Percentiles rank a stretch among this genome's conserved stretches.
phyloP scores from a whole-genome alignment of 2,329 filamentous ascomycete species.

The Arachnopeziza araneosa region DNA sequence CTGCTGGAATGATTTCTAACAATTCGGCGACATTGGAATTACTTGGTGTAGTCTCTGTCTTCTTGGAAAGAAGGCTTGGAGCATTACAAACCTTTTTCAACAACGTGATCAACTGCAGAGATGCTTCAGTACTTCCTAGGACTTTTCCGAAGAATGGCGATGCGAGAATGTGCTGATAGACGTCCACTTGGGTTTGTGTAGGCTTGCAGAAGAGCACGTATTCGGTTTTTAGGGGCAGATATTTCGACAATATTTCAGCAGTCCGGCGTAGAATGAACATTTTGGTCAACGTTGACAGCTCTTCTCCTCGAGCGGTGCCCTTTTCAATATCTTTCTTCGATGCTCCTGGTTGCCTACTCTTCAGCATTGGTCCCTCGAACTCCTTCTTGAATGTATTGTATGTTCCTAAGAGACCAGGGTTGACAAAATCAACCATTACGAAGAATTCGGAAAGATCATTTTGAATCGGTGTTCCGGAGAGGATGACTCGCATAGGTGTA shows the following conservation, averaged over 20 bases:
- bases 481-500: slow-evolving; percentile 42
- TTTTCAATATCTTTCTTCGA: slow-evolving; percentile 68
- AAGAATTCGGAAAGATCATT: slow-evolving; percentile 94
- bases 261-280: slow-evolving; percentile 82
- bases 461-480: slow-evolving; percentile 81
- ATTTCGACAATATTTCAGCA: slow-evolving; percentile 84
- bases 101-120: slow-evolving; percentile 64
- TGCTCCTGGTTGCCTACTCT: slow-evolving; percentile 45
- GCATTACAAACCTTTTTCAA: slow-evolving; percentile 73
- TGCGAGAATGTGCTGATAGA: slow-evolving; percentile 67
- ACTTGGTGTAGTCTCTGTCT: slow-evolving; percentile 31
- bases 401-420: slow-evolving; percentile 89
- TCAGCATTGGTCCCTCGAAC: slow-evolving; percentile 88
- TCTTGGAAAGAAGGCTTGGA: slow-evolving; percentile 54
- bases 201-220: slow-evolving; percentile 93
- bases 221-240: slow-evolving; percentile 89
- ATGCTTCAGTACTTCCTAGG: slow-evolving; percentile 55
- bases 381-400: slow-evolving; percentile 89
- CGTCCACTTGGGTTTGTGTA: slow-evolving; percentile 80
- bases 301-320: slow-evolving; percentile 66
- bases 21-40: slow-evolving; percentile 36
- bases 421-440: slow-evolving; percentile 87
- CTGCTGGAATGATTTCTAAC: slow-evolving; percentile 48
- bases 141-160: slow-evolving; percentile 58
- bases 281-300: slow-evolving; percentile 87